Percentiles rank a stretch among this genome's conserved stretches.
Conservation (phyloP, 2,329 filamentous ascomycete species). For the Macroventuria anomochaeta region DNA sequence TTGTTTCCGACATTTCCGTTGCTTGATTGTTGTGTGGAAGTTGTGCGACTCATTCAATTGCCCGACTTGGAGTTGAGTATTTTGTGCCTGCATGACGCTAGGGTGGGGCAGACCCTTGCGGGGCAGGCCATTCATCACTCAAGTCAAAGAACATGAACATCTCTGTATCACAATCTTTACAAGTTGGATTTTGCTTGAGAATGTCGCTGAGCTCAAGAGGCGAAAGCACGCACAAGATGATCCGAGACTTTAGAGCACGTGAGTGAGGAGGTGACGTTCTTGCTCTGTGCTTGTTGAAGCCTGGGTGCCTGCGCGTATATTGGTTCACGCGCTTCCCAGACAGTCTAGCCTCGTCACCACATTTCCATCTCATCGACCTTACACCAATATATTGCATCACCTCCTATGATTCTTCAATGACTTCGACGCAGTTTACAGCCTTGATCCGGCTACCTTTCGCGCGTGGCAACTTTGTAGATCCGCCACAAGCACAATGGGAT, state of each 20-base stretch:
- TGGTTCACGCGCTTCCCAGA: constrained; percentile 3
- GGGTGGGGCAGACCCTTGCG: constrained; percentile 19
- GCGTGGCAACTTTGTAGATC: constrained; percentile 87
- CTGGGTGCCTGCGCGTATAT: constrained; percentile 9
- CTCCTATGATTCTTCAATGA: constrained; percentile 28
- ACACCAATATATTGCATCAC: neutral
- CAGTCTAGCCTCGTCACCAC: constrained; percentile 3
- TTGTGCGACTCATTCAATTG: constrained; percentile 13
- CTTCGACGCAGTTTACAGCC: constrained; percentile 65
- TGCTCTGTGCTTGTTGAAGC: constrained; percentile 5
- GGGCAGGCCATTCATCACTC: neutral
- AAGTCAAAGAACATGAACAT: neutral
- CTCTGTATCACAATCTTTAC: neutral
- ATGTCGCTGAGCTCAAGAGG: neutral
- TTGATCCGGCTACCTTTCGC: constrained; percentile 90
- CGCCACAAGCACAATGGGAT: constrained; percentile 87
- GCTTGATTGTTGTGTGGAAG: constrained; percentile 1
- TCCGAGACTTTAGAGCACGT: neutral
- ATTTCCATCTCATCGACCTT: constrained; percentile 17
- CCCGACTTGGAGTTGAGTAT: constrained; percentile 27
- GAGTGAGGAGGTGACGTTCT: neutral
- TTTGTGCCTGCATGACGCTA: constrained; percentile 25
- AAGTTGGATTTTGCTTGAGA: neutral
- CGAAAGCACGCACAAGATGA: too few relatives aligned
- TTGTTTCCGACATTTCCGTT: constrained; percentile 22